Base-by-base conservation (phyloP, 2,329 filamentous ascomycete species). In the Basipetospora chlamydospora region DNA sequence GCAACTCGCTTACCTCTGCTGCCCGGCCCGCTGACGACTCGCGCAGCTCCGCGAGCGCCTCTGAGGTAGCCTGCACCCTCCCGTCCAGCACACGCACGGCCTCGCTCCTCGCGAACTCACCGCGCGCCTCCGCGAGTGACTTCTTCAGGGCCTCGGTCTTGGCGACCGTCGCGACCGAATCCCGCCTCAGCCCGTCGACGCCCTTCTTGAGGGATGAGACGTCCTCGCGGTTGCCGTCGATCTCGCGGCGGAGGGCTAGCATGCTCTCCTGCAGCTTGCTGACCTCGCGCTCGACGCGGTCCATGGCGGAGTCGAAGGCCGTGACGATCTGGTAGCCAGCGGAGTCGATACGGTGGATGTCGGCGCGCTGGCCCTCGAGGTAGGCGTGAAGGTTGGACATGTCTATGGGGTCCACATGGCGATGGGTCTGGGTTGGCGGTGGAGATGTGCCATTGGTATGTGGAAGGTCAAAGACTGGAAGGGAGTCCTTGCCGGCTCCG, bases 281-380 rank as follows among this genome's bases (percentile, higher is more conserved):
- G 38, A 58, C 45, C 25, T 59, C 53, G 15, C 46, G 39, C 25
- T 60, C 51, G 13, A 63, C 51, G 16, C 52, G 53, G 13, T 44
- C 39, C 8, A 61, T 46, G 17, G 51, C 47, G 10, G 49, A 49
- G 15, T 60, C 53, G 33, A 61, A 54, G 2, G 52, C 49, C 6
- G 57, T 51, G 10, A 58, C 49, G 28, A 59, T 49, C 28, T 57
- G 55, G 39, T 49, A 51, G 2, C 57, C 58, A 6, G 55, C 50
- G 17, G 43, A 52, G 38, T 58, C 55, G 29, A 63, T 53, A 22
- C 50, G 52, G 6, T 53, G 47, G 39, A 61, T 56, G 13, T 57
- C 49, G 26, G 51, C 49, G 26, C 48, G 44, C 32, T 61, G 57
- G 3, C 42, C 39, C 25, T 55, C 48, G 4, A 63, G 35, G 20